Evolutionary conservation across 1,284 basidiomycete genomes (phyloP).

Genomic region (Ceratobasidium sp.): DNA sequence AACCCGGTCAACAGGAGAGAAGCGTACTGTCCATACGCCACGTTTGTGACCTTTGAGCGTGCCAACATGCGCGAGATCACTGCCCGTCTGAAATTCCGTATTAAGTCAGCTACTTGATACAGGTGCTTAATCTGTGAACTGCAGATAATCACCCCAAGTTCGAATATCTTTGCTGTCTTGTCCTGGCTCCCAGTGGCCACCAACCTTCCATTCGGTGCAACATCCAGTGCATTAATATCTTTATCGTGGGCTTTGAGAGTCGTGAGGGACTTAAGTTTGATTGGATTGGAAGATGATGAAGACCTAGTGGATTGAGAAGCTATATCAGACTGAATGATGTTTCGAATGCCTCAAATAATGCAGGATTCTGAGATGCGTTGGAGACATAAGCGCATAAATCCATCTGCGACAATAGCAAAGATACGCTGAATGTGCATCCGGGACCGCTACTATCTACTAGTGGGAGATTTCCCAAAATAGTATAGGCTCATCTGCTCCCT

Average conservation of each 20-base stretch:
- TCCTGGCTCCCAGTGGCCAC: conserved; percentile 97
- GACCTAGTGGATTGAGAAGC: conserved; percentile 53
- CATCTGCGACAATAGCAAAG: no score
- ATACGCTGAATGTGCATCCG: no score
- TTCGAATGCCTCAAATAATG: no score
- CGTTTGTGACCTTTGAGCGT: conserved; percentile 96
- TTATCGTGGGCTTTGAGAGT: conserved; percentile 97
- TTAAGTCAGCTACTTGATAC: conserved; percentile 57
- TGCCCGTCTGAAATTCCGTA: conserved; percentile 51
- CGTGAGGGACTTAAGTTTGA: conserved; percentile 79
- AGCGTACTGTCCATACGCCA: conserved; percentile 95
- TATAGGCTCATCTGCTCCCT: no score
- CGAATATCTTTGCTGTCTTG: conserved; percentile 91
- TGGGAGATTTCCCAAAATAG: no score
- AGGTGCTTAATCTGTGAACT: no score
- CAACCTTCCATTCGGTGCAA: conserved; percentile 89
- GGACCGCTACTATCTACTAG: no score
- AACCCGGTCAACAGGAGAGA: conserved; percentile 83
- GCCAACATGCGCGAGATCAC: conserved; percentile 78
- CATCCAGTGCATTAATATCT: conserved; percentile 97
- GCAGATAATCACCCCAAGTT: conserved; percentile 60
- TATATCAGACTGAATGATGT: neutral
- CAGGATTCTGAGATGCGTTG: no score
- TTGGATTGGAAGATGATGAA: conserved; percentile 47
- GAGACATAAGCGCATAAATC: no score